phyloP scores from a whole-genome alignment of 2,329 filamentous ascomycete genomes.

The Phoma sp. region DNA sequence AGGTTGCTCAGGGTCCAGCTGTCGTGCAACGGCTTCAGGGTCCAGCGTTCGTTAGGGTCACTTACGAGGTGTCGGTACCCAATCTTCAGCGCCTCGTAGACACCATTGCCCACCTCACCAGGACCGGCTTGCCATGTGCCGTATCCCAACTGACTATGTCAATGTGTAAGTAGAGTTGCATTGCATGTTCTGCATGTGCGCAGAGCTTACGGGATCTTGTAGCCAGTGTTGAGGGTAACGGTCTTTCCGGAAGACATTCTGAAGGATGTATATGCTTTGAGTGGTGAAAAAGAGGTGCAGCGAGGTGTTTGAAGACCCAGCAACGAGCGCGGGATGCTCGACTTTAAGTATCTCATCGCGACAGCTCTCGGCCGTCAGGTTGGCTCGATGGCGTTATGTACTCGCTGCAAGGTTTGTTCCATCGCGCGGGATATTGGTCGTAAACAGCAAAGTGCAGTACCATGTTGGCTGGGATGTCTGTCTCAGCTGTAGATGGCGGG shows the following conservation, averaged over 20 bases:
- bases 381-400: conserved; percentile 18
- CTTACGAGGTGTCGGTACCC: conserved; percentile 44
- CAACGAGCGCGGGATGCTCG: conserved; percentile 11
- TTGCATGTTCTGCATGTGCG: background rate
- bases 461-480: conserved; percentile 20
- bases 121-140: conserved; percentile 46
- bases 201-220: conserved; percentile 57
- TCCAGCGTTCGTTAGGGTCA: conserved; percentile 5
- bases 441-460: conserved; percentile 23
- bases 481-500: conserved; percentile 26
- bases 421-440: conserved; percentile 21
- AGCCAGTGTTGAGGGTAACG: conserved; percentile 39
- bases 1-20: conserved; percentile 1
- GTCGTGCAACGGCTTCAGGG: conserved; percentile 4
- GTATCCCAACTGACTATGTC: conserved; percentile 53
- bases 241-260: conserved; percentile 47
- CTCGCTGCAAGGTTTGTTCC: conserved; percentile 21
- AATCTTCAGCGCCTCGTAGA: conserved; percentile 46
- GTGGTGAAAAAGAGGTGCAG: background rate
- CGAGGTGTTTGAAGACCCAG: background rate
- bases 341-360: conserved; percentile 24
- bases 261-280: conserved; percentile 15
- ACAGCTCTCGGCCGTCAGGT: conserved; percentile 14
- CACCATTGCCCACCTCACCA: conserved; percentile 50
- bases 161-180: conserved; percentile 9